These are phyloP conservation scores for Crithidia mellificae DNA, from an alignment of 208 protist species.

Conservation along the genomic window DNA sequence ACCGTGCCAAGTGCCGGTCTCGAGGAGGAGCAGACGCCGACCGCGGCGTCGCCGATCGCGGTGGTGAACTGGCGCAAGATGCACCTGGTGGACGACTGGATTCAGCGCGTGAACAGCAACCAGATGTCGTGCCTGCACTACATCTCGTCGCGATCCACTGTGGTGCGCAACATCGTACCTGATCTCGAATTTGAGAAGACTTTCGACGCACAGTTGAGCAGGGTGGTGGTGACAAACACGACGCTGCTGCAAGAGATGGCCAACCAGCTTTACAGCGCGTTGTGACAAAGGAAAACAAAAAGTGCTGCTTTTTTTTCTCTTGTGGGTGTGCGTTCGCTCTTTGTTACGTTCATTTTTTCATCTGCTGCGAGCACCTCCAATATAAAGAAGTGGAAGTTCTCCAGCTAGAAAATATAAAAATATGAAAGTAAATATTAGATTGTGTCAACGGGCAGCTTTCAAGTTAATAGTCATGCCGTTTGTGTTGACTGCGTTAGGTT, in stretches of 20 bases:
- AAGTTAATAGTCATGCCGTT: no score
- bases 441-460: no score
- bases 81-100: conserved; percentile 44
- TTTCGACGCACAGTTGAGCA: conserved; percentile 43
- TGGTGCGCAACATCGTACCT: conserved; percentile 27
- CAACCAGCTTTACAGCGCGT: conserved; percentile 23
- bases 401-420: no score
- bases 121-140: conserved; percentile 44
- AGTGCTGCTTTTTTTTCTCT: neutral
- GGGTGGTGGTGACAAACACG: conserved; percentile 35
- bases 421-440: no score
- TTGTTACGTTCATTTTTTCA: no score
- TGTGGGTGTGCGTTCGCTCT: no score
- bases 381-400: no score
- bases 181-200: conserved; percentile 33
- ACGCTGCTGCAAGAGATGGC: conserved; percentile 39
- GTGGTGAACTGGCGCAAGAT: conserved; percentile 69
- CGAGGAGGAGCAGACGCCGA: conserved; percentile 15
- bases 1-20: neutral
- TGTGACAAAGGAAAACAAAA: conserved; percentile 4
- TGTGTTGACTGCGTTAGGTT: no score
- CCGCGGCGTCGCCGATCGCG: conserved; percentile 19
- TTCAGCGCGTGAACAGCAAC: conserved; percentile 31
- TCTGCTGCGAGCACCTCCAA: no score
- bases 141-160: conserved; percentile 30